Conservation (phyloP, 2,329 filamentous ascomycete genomes). For the Diaporthe helianthi region DNA sequence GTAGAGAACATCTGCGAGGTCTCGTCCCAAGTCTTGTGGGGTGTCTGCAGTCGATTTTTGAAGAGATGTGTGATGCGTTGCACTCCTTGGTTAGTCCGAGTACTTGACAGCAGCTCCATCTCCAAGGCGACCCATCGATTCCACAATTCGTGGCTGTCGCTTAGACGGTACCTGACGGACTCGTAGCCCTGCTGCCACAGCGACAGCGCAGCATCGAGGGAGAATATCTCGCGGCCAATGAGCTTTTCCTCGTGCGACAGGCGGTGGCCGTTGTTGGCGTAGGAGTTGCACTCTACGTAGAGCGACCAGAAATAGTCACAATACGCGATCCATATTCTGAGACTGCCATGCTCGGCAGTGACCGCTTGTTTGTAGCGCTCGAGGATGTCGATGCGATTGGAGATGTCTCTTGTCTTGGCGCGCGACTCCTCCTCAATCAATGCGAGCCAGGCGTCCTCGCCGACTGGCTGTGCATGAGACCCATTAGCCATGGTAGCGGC, state of each 20-base stretch:
- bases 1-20: constrained; percentile 78
- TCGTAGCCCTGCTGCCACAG: constrained; percentile 77
- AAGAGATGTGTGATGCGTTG: constrained; percentile 73
- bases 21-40: constrained; percentile 76
- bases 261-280: constrained; percentile 52
- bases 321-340: constrained; percentile 78
- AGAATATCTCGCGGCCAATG: constrained; percentile 75
- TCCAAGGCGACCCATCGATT: constrained; percentile 78
- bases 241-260: constrained; percentile 73
- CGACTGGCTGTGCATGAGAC: constrained; percentile 59
- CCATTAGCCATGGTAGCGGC: constrained; percentile 48
- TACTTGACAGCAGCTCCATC: constrained; percentile 68
- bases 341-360: constrained; percentile 74
- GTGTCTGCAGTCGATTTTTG: constrained; percentile 72
- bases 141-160: constrained; percentile 81
- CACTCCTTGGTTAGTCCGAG: constrained; percentile 62
- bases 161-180: constrained; percentile 75
- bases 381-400: constrained; percentile 72
- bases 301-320: constrained; percentile 80
- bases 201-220: constrained; percentile 68
- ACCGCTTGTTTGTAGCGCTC: constrained; percentile 77
- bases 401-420: constrained; percentile 62
- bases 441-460: constrained; percentile 79
- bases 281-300: constrained; percentile 67
- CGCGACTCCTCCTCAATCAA: constrained; percentile 76